Conservation (phyloP, 2,329 filamentous ascomycete species). For the Aspergillus japonicus region DNA sequence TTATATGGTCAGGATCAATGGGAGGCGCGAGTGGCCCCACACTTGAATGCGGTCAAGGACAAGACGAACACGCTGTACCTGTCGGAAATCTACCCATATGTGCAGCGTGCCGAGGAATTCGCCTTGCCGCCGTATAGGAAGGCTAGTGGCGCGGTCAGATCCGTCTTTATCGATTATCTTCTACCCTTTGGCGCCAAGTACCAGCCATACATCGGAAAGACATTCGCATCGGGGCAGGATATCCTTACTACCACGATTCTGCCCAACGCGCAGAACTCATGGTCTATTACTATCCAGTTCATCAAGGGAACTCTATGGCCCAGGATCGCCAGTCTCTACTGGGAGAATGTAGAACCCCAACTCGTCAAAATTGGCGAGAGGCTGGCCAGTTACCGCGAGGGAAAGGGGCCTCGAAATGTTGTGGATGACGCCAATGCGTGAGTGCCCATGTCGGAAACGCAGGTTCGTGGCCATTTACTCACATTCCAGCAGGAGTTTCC, state of each 20-base stretch:
- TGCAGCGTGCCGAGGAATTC: constrained; percentile 59
- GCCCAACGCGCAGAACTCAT: constrained; percentile 69
- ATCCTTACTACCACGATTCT: constrained; percentile 69
- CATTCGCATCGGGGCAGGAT: constrained; percentile 64
- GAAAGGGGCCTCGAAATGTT: constrained; percentile 61
- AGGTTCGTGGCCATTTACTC: neutral
- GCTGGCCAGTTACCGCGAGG: constrained; percentile 64
- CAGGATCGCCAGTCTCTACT: constrained; percentile 74
- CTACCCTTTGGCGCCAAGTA: constrained; percentile 73
- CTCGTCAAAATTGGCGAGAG: constrained; percentile 87
- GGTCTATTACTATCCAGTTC: constrained; percentile 68
- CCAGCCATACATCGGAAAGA: constrained; percentile 69
- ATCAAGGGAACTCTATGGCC: constrained; percentile 78
- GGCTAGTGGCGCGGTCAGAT: constrained; percentile 58
- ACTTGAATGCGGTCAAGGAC: constrained; percentile 64
- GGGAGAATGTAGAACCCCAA: constrained; percentile 92
- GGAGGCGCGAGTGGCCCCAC: constrained; percentile 74
- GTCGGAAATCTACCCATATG: constrained; percentile 68
- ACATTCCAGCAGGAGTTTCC: constrained; percentile 10
- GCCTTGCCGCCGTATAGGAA: constrained; percentile 73
- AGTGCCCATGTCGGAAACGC: constrained; percentile 1
- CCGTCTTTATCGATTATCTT: constrained; percentile 52
- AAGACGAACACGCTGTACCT: constrained; percentile 67
- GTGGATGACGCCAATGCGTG: constrained; percentile 56
- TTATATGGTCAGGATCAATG: constrained; percentile 70